Evolutionary conservation across 2,329 filamentous ascomycete species (phyloP), one percentile per base, ranked within the genome.

Genomic region (Fusarium torulosum): DNA sequence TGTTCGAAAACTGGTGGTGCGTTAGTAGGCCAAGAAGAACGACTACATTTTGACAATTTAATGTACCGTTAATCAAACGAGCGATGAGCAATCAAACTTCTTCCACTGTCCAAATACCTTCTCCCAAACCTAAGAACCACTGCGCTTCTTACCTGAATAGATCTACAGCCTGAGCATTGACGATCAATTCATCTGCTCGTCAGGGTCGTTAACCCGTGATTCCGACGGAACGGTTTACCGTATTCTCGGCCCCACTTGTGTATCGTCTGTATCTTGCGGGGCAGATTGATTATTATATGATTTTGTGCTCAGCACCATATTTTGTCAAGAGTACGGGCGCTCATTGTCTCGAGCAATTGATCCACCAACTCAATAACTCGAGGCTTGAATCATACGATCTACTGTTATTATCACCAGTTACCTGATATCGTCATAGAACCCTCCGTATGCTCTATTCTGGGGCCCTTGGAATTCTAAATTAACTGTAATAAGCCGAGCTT

Each of bases 211-310:
- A 17, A 58, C 23, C 50, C 40, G 50, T 45, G 35, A 46, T 51
- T 63, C 60, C 47, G 56, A 37, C 42, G 56, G 42, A 43, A 29
- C 47, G 47, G 29, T 42, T 25, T 46, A 31, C 47, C 59, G 59
- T 7, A 58, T 21, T 23, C 20, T 21, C 51, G 44, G 59, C 59
- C 52, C 60, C 60, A 46, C 35, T 15, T 19, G 25, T 49, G 9
- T 21, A 49, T 47, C 37, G 49, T 51, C 42, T 35, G 33, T 43
- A 33, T 25, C n/a, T 50, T 47, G 20, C 35, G 44, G 40, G 59
- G 51, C 58, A 14, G 44, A 45, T 51, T 51, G 15, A 35, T 43
- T 43, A 23, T 37, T 60, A 20, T 45, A 13, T 35, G 20, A 23
- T 37, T 25, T 5, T 35, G 33, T 37, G 25, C 31, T 15, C 21